These are phyloP conservation scores for Aspergillus sclerotioniger DNA, from an alignment of 495 filamentous ascomycete genomes.

Conservation along the genomic window DNA sequence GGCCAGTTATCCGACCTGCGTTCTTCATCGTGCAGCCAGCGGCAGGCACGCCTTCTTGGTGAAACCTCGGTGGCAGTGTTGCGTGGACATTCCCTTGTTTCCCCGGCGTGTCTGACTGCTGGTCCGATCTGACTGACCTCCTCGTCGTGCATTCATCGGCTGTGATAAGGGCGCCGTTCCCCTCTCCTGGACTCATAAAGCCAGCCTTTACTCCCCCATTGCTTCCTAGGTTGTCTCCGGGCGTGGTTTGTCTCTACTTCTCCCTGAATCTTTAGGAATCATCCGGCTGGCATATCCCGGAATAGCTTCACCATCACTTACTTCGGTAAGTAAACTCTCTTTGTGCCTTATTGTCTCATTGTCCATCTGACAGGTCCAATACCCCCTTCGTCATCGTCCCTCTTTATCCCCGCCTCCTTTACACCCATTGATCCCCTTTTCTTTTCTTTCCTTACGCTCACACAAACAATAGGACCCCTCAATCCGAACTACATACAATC, in stretches of 20 bases:
- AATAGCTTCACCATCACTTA: not conserved
- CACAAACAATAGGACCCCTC: not conserved
- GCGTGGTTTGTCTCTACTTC: not conserved
- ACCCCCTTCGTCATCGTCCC: not conserved
- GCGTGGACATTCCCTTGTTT: too few species aligned
- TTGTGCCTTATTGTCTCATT: not conserved
- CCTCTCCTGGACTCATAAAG: not conserved
- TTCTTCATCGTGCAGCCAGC: not conserved
- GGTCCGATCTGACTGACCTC: too few species aligned
- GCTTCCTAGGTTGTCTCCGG: not conserved
- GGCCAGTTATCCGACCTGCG: conserved; percentile 1
- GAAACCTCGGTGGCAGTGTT: not conserved
- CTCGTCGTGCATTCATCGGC: not conserved
- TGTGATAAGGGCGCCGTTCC: not conserved
- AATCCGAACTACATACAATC: too few species aligned
- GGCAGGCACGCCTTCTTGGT: not conserved
- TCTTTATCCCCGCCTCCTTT: conserved; percentile 10
- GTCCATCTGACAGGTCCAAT: not conserved
- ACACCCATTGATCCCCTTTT: not conserved
- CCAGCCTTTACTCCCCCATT: not conserved
- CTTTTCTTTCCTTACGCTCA: not conserved
- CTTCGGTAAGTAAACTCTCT: not conserved
- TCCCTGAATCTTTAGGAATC: not conserved
- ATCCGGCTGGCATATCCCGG: not conserved
- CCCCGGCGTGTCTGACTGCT: too few species aligned